Percentiles rank a stretch among this genome's conserved stretches.
phyloP scores from a whole-genome alignment of 2,329 filamentous ascomycete species.

The Monosporascus sp. region DNA sequence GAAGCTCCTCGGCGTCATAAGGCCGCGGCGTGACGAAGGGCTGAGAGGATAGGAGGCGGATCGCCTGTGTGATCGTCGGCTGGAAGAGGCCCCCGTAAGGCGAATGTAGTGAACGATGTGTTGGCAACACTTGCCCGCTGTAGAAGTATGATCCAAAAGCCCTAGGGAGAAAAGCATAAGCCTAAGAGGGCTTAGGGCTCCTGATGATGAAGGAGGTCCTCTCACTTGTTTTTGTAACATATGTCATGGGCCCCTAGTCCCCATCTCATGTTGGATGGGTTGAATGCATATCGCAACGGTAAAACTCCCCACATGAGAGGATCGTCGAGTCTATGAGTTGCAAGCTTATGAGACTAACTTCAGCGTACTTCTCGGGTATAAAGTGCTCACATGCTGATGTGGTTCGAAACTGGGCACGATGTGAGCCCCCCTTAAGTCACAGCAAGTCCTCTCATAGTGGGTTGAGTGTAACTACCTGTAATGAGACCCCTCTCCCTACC shows the following conservation, averaged over 20 bases:
- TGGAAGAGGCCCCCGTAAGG: constrained; percentile 81
- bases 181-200: not conserved
- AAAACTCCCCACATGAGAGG: constrained; percentile 90
- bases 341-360: constrained; percentile 16
- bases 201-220: not conserved
- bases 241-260: constrained; percentile 90
- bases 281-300: constrained; percentile 66
- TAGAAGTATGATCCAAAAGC: constrained; percentile 74
- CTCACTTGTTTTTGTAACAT: constrained; percentile 81
- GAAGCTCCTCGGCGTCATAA: not conserved
- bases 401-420: constrained; percentile 67
- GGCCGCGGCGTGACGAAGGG: constrained; percentile 34
- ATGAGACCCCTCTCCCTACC: constrained; percentile 71
- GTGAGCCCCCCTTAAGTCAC: constrained; percentile 7
- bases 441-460: not conserved
- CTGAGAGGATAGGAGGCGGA: constrained; percentile 69
- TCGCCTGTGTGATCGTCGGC: constrained; percentile 78
- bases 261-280: constrained; percentile 76
- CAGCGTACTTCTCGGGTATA: constrained; percentile 9
- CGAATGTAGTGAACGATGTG: constrained; percentile 76
- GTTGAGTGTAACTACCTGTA: constrained; percentile 55
- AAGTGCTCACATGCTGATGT: constrained; percentile 75
- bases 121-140: constrained; percentile 84
- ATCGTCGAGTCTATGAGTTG: constrained; percentile 72
- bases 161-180: constrained; percentile 38